Conservation (phyloP, 352 stramenopile genomes). For the Phytophthora vignae region DNA sequence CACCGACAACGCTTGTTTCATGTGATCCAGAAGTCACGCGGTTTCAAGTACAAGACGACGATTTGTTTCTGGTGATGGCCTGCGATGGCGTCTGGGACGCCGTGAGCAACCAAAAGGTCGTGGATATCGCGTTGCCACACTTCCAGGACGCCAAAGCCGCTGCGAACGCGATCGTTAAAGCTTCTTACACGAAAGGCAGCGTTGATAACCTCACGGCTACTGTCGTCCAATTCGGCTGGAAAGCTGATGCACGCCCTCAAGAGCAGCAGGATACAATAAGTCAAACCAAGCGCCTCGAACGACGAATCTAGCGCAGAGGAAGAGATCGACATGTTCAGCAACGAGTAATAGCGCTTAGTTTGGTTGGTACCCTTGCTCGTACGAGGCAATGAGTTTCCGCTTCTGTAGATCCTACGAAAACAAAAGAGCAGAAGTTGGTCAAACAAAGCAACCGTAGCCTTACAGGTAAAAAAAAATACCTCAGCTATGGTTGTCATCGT, state of each 20-base stretch:
- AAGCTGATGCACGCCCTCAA: slow-evolving; percentile 19
- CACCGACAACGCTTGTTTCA: slow-evolving; percentile 53
- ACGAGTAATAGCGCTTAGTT: slow-evolving; percentile 4
- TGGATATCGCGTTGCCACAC: slow-evolving; percentile 53
- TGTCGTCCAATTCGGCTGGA: slow-evolving; percentile 61
- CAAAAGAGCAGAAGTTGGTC: not conserved
- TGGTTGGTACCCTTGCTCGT: slow-evolving; percentile 34
- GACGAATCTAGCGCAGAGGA: slow-evolving; percentile 26
- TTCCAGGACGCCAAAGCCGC: slow-evolving; percentile 53
- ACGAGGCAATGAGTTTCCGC: slow-evolving; percentile 40
- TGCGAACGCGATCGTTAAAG: slow-evolving; percentile 60
- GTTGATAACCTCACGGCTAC: slow-evolving; percentile 67
- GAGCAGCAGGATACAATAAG: slow-evolving; percentile 1
- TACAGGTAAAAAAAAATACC: slow-evolving; percentile 26
- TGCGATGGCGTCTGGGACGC: slow-evolving; percentile 77
- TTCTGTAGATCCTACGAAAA: slow-evolving; percentile 41
- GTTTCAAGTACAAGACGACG: slow-evolving; percentile 44
- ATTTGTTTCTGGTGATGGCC: slow-evolving; percentile 66
- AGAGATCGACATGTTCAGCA: slow-evolving; percentile 70
- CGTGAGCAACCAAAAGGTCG: slow-evolving; percentile 64
- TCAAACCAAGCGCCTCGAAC: slow-evolving; percentile 10
- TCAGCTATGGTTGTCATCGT: slow-evolving; percentile 53
- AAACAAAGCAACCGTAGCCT: not conserved
- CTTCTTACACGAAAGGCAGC: slow-evolving; percentile 61
- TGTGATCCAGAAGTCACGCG: slow-evolving; percentile 56